Base-by-base conservation (phyloP, 768 basidiomycete genomes). In the Boletus insuetus region DNA sequence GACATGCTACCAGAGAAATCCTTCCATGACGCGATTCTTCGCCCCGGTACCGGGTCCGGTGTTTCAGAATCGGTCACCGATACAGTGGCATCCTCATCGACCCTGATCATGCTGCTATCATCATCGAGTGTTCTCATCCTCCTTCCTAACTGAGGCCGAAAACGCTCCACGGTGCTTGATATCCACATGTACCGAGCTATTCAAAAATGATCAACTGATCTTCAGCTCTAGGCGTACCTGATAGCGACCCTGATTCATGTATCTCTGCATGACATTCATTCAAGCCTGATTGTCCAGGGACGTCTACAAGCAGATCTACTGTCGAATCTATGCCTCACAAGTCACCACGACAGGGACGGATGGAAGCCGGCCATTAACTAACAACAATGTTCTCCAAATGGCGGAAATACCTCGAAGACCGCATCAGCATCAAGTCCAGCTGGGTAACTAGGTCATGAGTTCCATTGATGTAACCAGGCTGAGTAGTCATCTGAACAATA, bases 181-280 rank as follows among this genome's bases (percentile, higher is more conserved):
- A 4, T 48, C 51, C 50, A 49, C 50, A 40, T 52, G 10, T 16
- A 6, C 17, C 22, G 10, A 32, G 14, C 2, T 19, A 9, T 39
- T 13, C 39, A 9, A 8, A 29, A 24, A 22, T 55, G 59, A 63
- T 66, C 37, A 29, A 46, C 44, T 55, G 55, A 67, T 66, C 57
- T 57, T 57, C 49, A 44, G 22, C 38, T 22, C 26, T 40, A 17
- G 38, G 24, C 29, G 64, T 64, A 59, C 61, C 64, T 58, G 67
- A 58, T 19, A 19, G 22, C 50, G 67, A 61, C 67, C 67, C 66
- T 67, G 66, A 61, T 58, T 64, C 58, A 68, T 64, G 56, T 48
- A 44, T 29, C 17, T 11, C 9, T 48, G 52, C 45, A 53, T 58
- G 60, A 45, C 43, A 42, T 68, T 65, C 64, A 65, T 65, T 64